Conservation (phyloP, 2,329 filamentous ascomycete genomes). For the Macrophomina tecta region DNA sequence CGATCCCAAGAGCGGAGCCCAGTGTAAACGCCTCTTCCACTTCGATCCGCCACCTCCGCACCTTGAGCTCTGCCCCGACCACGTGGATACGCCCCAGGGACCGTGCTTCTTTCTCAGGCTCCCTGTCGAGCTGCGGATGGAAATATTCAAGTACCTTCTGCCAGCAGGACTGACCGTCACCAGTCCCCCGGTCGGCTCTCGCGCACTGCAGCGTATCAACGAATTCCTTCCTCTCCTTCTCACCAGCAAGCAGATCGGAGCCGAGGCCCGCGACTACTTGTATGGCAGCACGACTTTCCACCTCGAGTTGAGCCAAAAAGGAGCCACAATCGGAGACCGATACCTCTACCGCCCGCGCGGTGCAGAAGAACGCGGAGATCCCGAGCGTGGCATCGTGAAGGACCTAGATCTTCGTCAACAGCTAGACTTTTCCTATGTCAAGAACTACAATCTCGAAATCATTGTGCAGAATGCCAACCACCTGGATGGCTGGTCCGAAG, state of each 20-base stretch:
- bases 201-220: not conserved
- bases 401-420: conserved; percentile 37
- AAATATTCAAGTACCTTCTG: conserved; percentile 41
- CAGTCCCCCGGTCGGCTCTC: not conserved
- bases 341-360: conserved; percentile 39
- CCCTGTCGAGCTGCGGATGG: conserved; percentile 40
- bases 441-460: conserved; percentile 43
- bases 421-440: conserved; percentile 40
- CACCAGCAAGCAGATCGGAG: conserved; percentile 37
- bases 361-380: conserved; percentile 35
- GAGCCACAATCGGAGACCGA: conserved; percentile 42
- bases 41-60: conserved; percentile 38
- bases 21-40: conserved; percentile 37
- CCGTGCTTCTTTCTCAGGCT: conserved; percentile 42
- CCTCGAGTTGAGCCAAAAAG: conserved; percentile 41
- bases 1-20: conserved; percentile 31
- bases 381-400: conserved; percentile 32
- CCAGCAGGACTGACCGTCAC: conserved; percentile 34
- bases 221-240: conserved; percentile 32
- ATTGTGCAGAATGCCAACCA: conserved; percentile 35
- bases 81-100: conserved; percentile 36
- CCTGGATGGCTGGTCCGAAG: conserved; percentile 38
- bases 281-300: conserved; percentile 40
- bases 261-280: conserved; percentile 39
- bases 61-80: conserved; percentile 39